These are phyloP conservation scores for Vigna unguiculata DNA, from an alignment of 306 rosid species.

Conservation along the genomic window DNA sequence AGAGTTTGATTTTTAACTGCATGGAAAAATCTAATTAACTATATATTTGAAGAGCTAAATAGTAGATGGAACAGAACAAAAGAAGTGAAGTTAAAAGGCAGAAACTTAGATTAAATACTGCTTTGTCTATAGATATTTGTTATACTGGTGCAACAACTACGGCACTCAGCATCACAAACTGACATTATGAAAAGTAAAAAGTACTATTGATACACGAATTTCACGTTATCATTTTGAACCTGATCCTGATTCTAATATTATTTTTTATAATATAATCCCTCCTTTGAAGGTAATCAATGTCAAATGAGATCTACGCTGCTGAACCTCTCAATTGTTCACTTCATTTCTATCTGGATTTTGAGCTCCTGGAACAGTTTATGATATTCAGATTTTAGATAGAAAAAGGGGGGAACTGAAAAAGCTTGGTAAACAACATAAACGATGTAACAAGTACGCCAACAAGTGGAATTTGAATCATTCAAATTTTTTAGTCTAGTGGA, in stretches of 20 bases:
- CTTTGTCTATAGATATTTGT: constrained; percentile 28
- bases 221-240: constrained; percentile 24
- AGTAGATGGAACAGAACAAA: neutral
- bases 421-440: constrained; percentile 12
- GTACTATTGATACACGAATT: constrained; percentile 36
- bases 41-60: constrained; percentile 8
- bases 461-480: neutral
- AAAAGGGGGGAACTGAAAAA: neutral
- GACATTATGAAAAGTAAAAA: constrained; percentile 26
- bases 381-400: constrained; percentile 10
- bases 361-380: constrained; percentile 46
- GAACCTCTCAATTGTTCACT: constrained; percentile 37
- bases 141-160: constrained; percentile 42
- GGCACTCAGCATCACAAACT: constrained; percentile 45
- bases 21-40: constrained; percentile 18
- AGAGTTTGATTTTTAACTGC: neutral
- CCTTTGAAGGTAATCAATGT: constrained; percentile 44
- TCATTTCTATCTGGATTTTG: constrained; percentile 46
- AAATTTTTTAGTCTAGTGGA: neutral
- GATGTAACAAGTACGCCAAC: neutral
- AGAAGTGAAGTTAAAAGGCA: constrained; percentile 9
- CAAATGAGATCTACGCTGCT: constrained; percentile 41
- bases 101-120: constrained; percentile 15
- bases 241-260: constrained; percentile 32
- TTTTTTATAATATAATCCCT: constrained; percentile 18